Base-by-base conservation (phyloP, 2,329 filamentous ascomycete genomes). In the Venturia effusa region DNA sequence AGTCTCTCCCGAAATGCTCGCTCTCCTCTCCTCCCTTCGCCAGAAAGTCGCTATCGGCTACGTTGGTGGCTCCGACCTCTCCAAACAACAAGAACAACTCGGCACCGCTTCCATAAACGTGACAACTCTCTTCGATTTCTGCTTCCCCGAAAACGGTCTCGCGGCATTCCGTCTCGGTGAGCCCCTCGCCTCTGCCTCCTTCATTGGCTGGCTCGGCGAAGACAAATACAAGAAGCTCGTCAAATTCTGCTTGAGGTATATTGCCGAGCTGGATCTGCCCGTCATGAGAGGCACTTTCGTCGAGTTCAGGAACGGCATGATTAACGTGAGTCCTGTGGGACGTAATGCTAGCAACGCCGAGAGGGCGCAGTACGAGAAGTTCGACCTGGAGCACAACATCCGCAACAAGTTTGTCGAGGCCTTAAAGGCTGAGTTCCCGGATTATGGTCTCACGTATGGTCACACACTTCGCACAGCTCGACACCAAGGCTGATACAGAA, bases 41-140 rank as follows among this genome's bases (percentile, higher is more conserved):
- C 84, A 94, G 74, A 92, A 94, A 76, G 88, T 89, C 73, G 89
- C 91, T 71, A 91, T 96, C 72, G 92, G 92, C 70, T 96, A 86
- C 79, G 92, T 97, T 66, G 94, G 94, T 72, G 94, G 94, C 74
- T 94, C 89, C 71, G 89, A 97, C 81, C 84, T 96, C 67, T 79
- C 77, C 74, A 97, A 99, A 81, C 94, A 97, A 79, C 91, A 97
- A 78, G 94, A 97, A 78, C 93, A 97, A 80, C 84, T 97, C 67
- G 92, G 92, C 74, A 83, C 84, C 4, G 75, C 83, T 32, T 79
- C 83, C 65, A 82, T 88, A 69, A 75, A 80, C 69, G 93, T 97
- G 66, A 92, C 87, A 62, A 81, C 85, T 67, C 86, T 97, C 71
- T 99, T 99, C 81, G 94, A 99, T 81, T 99, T 90, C 80, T 94